A percentile compares a stretch with the other conserved stretches of the same genome.
Conservation (phyloP, 2,329 filamentous ascomycete genomes). For the Talaromyces islandicus region DNA sequence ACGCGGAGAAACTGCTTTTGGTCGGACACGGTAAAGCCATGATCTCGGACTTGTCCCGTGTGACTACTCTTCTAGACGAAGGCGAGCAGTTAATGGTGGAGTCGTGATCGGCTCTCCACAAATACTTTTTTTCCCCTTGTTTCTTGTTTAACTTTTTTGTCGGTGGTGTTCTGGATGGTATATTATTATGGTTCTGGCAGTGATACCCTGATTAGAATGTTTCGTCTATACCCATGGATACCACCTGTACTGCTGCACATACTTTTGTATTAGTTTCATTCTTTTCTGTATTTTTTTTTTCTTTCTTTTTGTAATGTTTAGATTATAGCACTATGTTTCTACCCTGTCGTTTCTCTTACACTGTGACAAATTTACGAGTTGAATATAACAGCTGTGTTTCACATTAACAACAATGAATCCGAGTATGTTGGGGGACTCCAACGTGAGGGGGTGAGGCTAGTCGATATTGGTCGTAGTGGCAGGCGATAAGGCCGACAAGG, state of each 20-base stretch:
- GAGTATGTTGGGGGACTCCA: not conserved
- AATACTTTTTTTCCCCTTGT: constrained; percentile 6
- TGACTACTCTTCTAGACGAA: constrained; percentile 85
- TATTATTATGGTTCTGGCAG: not conserved
- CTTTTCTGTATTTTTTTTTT: not conserved
- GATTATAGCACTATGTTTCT: constrained; percentile 2
- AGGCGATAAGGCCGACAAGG: not conserved
- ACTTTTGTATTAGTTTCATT: not conserved
- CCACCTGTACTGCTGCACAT: not conserved
- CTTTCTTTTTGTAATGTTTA: too few species aligned
- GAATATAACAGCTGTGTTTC: not conserved
- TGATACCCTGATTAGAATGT: not conserved
- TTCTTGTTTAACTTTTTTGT: not conserved
- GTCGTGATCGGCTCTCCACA: constrained; percentile 20
- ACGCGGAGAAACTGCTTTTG: constrained; percentile 91
- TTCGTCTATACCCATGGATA: not conserved
- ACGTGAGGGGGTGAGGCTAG: not conserved
- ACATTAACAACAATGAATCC: not conserved
- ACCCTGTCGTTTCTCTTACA: not conserved
- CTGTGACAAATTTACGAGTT: not conserved
- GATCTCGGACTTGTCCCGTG: constrained; percentile 75
- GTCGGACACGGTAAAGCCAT: constrained; percentile 81
- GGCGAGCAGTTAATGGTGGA: constrained; percentile 85
- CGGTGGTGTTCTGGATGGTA: not conserved
- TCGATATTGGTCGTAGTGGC: not conserved